A percentile compares a stretch with the other conserved stretches of the same genome.
phyloP scores from a whole-genome alignment of 2,329 filamentous ascomycete genomes.

The Fusarium veterinarium region DNA sequence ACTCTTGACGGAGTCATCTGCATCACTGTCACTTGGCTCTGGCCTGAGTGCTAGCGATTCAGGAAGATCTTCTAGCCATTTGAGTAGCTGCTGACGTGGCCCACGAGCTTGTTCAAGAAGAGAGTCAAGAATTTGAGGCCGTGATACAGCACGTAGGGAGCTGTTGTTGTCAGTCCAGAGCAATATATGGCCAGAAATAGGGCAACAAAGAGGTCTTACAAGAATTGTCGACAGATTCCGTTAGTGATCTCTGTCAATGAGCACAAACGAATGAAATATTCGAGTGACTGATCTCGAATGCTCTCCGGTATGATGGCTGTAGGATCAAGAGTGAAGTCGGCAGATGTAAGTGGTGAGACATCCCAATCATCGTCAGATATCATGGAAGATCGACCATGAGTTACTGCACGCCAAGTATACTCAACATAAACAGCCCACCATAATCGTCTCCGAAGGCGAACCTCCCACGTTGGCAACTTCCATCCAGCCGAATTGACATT shows the following conservation, averaged over 20 bases:
- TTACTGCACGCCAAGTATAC: conserved; percentile 1
- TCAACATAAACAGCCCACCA: conserved; percentile 7
- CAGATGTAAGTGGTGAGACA: background rate
- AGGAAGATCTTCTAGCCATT: background rate
- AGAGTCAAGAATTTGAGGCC: background rate
- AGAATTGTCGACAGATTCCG: conserved; percentile 1
- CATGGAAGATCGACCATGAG: background rate
- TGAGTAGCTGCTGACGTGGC: background rate
- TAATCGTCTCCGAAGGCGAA: background rate
- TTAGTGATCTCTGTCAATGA: background rate
- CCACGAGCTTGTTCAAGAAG: background rate
- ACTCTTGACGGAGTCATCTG: background rate
- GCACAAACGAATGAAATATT: background rate
- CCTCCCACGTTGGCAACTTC: background rate
- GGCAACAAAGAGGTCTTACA: background rate
- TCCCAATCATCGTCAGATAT: background rate
- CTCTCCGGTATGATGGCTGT: background rate
- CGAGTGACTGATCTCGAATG: background rate
- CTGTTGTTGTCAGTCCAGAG: background rate
- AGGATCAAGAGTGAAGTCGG: background rate
- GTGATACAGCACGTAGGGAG: background rate
- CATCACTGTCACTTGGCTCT: background rate
- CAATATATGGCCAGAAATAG: fast-evolving
- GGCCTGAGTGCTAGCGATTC: background rate
- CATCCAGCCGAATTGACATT: background rate